These are phyloP conservation scores for Lentinula raphanica DNA, from an alignment of 768 basidiomycete species.

Conservation along the genomic window DNA sequence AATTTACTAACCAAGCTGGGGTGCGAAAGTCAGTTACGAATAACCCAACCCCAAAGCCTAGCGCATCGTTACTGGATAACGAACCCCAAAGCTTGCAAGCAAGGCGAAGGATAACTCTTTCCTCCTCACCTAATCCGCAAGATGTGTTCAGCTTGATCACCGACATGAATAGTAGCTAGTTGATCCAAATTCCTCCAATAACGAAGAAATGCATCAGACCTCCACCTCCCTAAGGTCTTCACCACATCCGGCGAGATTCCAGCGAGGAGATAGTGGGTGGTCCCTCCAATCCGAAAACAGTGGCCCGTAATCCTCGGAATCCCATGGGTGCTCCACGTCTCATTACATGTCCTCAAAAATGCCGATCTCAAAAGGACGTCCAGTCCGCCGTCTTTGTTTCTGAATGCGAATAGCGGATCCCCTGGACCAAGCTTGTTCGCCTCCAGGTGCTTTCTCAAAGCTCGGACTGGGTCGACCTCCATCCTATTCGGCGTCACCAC, in stretches of 20 bases:
- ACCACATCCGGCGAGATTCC: conserved; percentile 7
- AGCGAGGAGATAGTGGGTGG: background rate
- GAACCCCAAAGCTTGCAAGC: too few species aligned
- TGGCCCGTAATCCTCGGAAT: background rate
- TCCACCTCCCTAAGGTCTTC: conserved; percentile 6
- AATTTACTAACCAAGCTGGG: too few species aligned
- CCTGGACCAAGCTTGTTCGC: too few species aligned
- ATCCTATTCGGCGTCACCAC: too few species aligned
- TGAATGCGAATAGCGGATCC: background rate
- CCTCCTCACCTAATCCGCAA: too few species aligned
- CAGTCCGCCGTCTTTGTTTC: background rate
- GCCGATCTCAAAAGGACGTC: background rate
- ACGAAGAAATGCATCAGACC: conserved; percentile 1
- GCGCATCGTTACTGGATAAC: too few species aligned
- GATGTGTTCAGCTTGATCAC: too few species aligned
- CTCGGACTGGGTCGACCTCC: too few species aligned
- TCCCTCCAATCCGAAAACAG: background rate
- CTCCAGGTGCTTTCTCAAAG: too few species aligned
- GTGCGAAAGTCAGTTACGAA: too few species aligned
- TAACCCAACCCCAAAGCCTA: too few species aligned
- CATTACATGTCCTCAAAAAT: background rate
- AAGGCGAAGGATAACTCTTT: too few species aligned
- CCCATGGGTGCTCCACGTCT: background rate
- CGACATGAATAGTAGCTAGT: background rate
- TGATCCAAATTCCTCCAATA: conserved; percentile 6